Conservation (phyloP, 257 asterid species). For the Paulownia fortunei region DNA sequence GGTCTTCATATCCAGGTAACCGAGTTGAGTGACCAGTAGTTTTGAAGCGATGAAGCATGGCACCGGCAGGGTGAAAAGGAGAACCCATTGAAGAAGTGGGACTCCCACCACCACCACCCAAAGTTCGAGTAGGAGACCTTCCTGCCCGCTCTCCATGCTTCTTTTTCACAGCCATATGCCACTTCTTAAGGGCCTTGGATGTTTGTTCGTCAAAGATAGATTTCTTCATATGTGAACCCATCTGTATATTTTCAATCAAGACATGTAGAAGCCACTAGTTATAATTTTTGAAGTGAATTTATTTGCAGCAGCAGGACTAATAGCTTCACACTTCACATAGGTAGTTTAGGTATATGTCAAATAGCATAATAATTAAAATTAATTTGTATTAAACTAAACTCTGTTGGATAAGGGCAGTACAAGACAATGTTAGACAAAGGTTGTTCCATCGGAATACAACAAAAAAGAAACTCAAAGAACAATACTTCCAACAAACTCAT, state of each 20-base stretch:
- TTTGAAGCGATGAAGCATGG: constrained; percentile 70
- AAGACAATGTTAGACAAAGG: background rate
- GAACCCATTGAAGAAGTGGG: constrained; percentile 73
- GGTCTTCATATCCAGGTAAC: constrained; percentile 43
- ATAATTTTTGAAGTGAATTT: too few relatives aligned
- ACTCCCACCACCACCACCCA: constrained; percentile 62
- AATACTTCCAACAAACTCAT: background rate
- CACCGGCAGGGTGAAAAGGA: constrained; percentile 54
- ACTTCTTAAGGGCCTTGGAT: constrained; percentile 82
- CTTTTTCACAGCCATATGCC: constrained; percentile 93
- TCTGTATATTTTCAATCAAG: constrained; percentile 43
- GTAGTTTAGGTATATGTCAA: too few relatives aligned
- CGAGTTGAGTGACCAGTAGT: constrained; percentile 69
- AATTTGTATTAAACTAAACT: too few relatives aligned
- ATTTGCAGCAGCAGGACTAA: too few relatives aligned
- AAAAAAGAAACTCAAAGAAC: background rate
- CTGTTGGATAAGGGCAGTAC: background rate
- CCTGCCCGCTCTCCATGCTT: constrained; percentile 53
- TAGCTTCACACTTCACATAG: too few relatives aligned
- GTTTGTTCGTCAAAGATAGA: constrained; percentile 92
- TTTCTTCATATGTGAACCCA: constrained; percentile 91
- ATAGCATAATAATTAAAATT: too few relatives aligned
- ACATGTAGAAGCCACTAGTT: background rate
- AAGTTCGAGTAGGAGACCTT: constrained; percentile 56
- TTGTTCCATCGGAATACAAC: background rate